Evolutionary conservation across 192 early-diverging fungal species (phyloP).

Genomic region (Phycomyces nitens): DNA sequence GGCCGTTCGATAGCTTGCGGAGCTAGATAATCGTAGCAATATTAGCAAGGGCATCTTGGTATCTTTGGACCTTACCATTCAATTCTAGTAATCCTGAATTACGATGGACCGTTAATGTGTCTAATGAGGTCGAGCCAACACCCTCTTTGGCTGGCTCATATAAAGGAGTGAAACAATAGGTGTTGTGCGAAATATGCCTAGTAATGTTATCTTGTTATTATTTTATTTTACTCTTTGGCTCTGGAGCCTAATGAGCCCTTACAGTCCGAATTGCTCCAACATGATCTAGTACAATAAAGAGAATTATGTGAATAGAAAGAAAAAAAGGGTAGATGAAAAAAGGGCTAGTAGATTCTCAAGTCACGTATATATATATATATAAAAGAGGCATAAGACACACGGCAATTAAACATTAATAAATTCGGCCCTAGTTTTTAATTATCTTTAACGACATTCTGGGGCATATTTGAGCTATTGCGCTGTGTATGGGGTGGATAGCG

Average conservation of each 20-base stretch:
- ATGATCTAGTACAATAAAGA: neutral
- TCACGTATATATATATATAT: no score
- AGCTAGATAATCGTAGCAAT: neutral
- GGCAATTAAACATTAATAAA: neutral
- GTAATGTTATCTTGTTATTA: neutral
- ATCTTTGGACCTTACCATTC: constrained; percentile 6
- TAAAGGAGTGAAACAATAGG: constrained; percentile 16
- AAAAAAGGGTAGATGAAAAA: neutral
- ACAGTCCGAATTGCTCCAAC: constrained; percentile 11
- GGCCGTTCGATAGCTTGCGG: neutral
- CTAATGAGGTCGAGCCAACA: neutral
- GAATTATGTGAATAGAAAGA: neutral
- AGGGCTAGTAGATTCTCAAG: neutral
- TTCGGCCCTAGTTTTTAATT: neutral
- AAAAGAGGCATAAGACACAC: neutral
- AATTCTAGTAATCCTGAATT: constrained; percentile 16
- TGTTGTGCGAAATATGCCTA: constrained; percentile 15
- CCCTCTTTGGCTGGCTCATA: constrained; percentile 12
- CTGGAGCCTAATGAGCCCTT: neutral
- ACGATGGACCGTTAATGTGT: constrained; percentile 18
- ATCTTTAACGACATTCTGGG: neutral
- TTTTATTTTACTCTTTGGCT: neutral
- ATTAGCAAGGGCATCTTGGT: neutral
- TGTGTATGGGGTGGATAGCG: constrained; percentile 10
- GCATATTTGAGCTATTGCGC: neutral